phyloP scores from a whole-genome alignment of 1,284 basidiomycete genomes.

The Ganoderma leucocontextum region DNA sequence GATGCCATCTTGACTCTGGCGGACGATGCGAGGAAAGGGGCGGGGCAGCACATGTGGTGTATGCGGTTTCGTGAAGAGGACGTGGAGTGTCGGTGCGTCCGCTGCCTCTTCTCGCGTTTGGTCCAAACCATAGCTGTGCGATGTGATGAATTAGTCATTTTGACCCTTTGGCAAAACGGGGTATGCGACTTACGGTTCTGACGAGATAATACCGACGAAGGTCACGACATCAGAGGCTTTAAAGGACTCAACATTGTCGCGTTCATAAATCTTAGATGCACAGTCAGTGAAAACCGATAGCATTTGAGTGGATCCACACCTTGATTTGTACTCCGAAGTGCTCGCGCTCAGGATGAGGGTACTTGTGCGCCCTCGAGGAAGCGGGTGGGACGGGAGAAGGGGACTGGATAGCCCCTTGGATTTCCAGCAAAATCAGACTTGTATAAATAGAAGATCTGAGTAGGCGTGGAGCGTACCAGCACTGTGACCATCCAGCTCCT shows the following conservation, averaged over 20 bases:
- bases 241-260: conserved; percentile 48
- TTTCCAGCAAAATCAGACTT: not conserved
- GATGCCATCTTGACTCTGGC: not conserved
- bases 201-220: conserved; percentile 75
- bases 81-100: conserved; percentile 72
- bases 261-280: conserved; percentile 67
- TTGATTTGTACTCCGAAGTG: conserved; percentile 77
- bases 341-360: conserved; percentile 56
- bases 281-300: not conserved
- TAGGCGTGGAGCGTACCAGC: conserved; percentile 12
- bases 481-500: conserved; percentile 45
- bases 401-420: not conserved
- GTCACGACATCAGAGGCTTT: conserved; percentile 67
- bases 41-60: conserved; percentile 47
- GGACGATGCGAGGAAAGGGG: conserved; percentile 41
- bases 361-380: conserved; percentile 56
- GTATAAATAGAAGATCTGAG: not conserved
- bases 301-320: conserved; percentile 45
- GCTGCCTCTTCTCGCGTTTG: conserved; percentile 39
- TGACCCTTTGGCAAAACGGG: conserved; percentile 1
- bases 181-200: conserved; percentile 60
- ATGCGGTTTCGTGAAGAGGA: conserved; percentile 55
- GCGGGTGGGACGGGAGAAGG: not conserved
- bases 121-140: conserved; percentile 37
- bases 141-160: conserved; percentile 40